Evolutionary conservation across 129 eudicot genomes (phyloP).

Genomic region (Lactuca saligna): DNA sequence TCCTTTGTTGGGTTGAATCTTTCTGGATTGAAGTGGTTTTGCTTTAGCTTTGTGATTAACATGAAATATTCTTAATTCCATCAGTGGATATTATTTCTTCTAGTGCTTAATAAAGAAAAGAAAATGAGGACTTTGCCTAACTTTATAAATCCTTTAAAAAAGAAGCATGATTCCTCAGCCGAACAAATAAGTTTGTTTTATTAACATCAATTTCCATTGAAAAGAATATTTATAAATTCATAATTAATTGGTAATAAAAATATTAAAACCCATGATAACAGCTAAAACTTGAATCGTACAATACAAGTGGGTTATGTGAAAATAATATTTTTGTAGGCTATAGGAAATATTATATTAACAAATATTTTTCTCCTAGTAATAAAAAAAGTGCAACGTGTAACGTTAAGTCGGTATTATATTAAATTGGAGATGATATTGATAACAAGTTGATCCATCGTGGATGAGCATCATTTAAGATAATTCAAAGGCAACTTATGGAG

Average conservation of each 20-base stretch:
- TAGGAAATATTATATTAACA: conserved; percentile 4
- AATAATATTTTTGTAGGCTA: background rate
- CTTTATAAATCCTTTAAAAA: background rate
- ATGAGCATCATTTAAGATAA: conserved; percentile 12
- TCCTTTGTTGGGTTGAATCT: background rate
- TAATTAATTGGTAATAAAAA: background rate
- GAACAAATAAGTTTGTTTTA: background rate
- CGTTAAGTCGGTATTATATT: background rate
- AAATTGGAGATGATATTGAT: conserved; percentile 2
- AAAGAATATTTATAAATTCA: too few relatives aligned
- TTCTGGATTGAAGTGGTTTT: background rate
- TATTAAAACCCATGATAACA: too few relatives aligned
- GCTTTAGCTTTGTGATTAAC: background rate
- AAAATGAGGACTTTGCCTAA: background rate
- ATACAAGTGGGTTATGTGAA: conserved; percentile 6
- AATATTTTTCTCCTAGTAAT: background rate
- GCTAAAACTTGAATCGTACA: too few relatives aligned
- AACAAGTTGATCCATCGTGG: background rate
- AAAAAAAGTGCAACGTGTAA: conserved; percentile 15
- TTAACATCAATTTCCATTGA: background rate
- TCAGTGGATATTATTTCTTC: background rate
- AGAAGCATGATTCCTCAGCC: background rate
- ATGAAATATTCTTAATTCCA: background rate
- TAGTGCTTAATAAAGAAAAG: background rate
- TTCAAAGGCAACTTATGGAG: conserved; percentile 21